Evolutionary conservation across 108 stramenopile genomes (phyloP), one percentile per base, ranked within the genome.

Genomic region (Cyclotella atomus): DNA sequence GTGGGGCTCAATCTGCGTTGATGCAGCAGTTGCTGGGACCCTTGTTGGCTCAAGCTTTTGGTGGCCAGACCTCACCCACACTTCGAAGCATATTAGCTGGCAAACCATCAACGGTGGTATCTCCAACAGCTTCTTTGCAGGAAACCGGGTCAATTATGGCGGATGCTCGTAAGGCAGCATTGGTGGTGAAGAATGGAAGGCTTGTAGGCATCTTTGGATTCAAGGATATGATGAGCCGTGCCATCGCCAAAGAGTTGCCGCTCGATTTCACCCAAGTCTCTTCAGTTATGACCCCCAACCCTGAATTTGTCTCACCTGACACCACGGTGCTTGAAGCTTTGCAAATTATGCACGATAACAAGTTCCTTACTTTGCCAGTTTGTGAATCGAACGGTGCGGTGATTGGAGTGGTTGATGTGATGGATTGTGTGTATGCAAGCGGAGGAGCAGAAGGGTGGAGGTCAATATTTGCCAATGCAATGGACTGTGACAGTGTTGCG

Each of bases 401-500:
- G 57, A 71, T 97, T 64, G 97, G 97, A 36, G 59, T 97, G 7
- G 96, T 98, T 17, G 96, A 96, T 79, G 96, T 98, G 53, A 96
- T 98, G 96, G 96, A 97, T 68, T 83, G 97, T 49, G 87, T 98
- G 34, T 81, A 88, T 82, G 91, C 87, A 3, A 88, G 86, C 55
- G 94, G 94, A 23, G 94, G 93, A n/a, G 90, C 83, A 7, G 91
- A 91, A 8, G 91, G 89, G 1, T 96, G 95, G 95, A 82, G 93
- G 56, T 90, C 88, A n/a, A 81, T 94, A 33, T 96, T 95, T 75
- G 80, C 57, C 33, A 70, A 72, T 29, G 73, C 89, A 14, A 83
- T 95, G 81, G 87, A 90, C 15, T 67, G 87, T 27, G 92, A 87
- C 20, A 89, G 89, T 33, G 34, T 75, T 17, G 80, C 86, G 23